These are phyloP conservation scores for Ascoidea asiatica DNA, from an alignment of 805 yeast species.

Conservation along the genomic window DNA sequence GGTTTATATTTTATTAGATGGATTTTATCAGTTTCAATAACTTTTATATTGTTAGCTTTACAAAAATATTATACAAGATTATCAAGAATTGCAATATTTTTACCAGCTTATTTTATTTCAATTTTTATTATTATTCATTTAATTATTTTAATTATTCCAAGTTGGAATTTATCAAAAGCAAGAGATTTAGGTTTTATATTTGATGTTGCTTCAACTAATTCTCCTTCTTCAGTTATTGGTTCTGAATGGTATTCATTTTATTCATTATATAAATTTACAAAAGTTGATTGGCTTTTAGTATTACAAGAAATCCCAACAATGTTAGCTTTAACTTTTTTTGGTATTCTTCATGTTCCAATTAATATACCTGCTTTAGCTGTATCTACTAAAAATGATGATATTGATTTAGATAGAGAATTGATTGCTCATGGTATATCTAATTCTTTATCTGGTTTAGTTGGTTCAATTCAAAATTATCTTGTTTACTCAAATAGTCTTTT, in stretches of 20 bases:
- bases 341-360: constrained; percentile 91
- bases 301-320: constrained; percentile 72
- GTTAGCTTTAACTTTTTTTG: constrained; percentile 92
- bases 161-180: constrained; percentile 44
- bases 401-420: constrained; percentile 85
- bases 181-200: constrained; percentile 82
- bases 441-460: constrained; percentile 66
- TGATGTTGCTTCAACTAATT: constrained; percentile 32
- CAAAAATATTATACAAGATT: constrained; percentile 40
- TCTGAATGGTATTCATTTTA: constrained; percentile 75
- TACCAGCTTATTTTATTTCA: constrained; percentile 67
- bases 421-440: constrained; percentile 93
- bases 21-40: constrained; percentile 54
- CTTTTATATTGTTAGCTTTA: constrained; percentile 43
- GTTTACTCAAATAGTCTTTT: constrained; percentile 90
- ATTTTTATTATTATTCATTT: constrained; percentile 63
- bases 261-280: constrained; percentile 47
- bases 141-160: constrained; percentile 50
- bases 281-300: constrained; percentile 67
- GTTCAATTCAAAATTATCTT: constrained; percentile 87
- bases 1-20: constrained; percentile 40
- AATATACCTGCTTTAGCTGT: constrained; percentile 96
- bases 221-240: constrained; percentile 30
- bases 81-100: constrained; percentile 43
- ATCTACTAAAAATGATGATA: constrained; percentile 63